A percentile compares a stretch with the other conserved stretches of the same genome.
These are phyloP conservation scores for Handroanthus guayacan DNA, from an alignment of 257 asterid species.

Conservation along the genomic window DNA sequence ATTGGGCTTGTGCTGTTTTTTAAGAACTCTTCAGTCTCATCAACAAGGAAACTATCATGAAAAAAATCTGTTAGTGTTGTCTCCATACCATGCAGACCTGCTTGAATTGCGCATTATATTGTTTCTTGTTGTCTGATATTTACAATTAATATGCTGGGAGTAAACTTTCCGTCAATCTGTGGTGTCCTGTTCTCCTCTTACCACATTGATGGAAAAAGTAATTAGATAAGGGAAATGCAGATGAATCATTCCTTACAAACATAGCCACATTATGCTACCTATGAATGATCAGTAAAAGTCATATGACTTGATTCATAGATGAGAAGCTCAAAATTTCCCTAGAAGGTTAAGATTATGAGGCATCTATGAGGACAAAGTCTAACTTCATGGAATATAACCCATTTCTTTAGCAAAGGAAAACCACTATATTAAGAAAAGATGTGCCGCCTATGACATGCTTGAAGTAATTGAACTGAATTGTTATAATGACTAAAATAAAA, in stretches of 20 bases:
- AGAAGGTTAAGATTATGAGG: background rate
- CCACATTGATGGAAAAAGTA: background rate
- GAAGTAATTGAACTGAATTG: conserved; percentile 21
- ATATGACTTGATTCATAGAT: background rate
- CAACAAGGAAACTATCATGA: conserved; percentile 61
- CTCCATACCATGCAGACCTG: conserved; percentile 11
- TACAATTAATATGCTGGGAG: too few species aligned
- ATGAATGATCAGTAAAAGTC: background rate
- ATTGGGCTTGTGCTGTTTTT: conserved; percentile 61
- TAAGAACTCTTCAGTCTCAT: conserved; percentile 59
- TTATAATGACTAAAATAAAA: background rate
- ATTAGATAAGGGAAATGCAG: background rate
- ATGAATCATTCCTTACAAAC: background rate
- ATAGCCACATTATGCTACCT: background rate
- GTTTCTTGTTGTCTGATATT: conserved; percentile 13
- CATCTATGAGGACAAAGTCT: background rate
- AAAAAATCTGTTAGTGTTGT: conserved; percentile 36
- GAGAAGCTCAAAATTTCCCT: background rate
- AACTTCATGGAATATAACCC: background rate
- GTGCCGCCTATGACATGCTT: background rate
- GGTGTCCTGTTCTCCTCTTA: too few species aligned
- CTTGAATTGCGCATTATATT: conserved; percentile 15
- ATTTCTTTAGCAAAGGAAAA: background rate
- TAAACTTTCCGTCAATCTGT: too few species aligned
- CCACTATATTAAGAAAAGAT: background rate